These are phyloP conservation scores for Beauveria sp. DNA, from an alignment of 2,329 filamentous ascomycete genomes.

Conservation along the genomic window DNA sequence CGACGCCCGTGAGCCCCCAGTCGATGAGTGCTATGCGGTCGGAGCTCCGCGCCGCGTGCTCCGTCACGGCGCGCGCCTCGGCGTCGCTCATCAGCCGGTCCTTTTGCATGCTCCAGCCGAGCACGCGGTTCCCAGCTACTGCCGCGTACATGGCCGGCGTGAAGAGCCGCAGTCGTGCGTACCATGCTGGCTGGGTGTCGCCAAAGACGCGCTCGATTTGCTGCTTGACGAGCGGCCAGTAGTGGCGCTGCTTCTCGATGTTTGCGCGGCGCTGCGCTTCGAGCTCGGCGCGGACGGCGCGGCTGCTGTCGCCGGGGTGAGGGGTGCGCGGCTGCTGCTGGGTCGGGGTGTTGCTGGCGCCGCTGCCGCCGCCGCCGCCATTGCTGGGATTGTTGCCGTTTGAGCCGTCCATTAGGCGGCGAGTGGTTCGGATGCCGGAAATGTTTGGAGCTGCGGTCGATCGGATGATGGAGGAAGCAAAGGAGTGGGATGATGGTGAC, in stretches of 20 bases:
- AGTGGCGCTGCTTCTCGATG: conserved; percentile 22
- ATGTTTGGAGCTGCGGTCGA: not conserved
- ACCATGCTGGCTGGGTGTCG: conserved; percentile 21
- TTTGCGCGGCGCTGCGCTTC: conserved; percentile 25
- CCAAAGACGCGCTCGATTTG: conserved; percentile 25
- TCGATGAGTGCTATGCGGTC: conserved; percentile 25
- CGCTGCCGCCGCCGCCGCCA: not conserved
- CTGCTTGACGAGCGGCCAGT: conserved; percentile 22
- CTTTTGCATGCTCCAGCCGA: conserved; percentile 22
- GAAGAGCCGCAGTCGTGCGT: conserved; percentile 24
- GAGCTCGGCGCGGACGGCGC: conserved; percentile 22
- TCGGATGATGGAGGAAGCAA: conserved; percentile 1
- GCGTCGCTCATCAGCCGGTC: conserved; percentile 26
- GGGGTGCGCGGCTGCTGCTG: not conserved
- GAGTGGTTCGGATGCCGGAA: not conserved
- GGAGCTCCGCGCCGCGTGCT: conserved; percentile 25
- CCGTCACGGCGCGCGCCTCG: conserved; percentile 29
- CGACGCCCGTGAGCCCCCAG: conserved; percentile 19
- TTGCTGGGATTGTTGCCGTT: not conserved
- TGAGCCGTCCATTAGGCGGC: conserved; percentile 1
- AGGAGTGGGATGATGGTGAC: not conserved
- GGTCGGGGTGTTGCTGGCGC: not conserved
- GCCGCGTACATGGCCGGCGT: conserved; percentile 21
- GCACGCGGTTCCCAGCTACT: conserved; percentile 21
- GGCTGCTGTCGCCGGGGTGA: conserved; percentile 12